Evolutionary conservation across 2,329 filamentous ascomycete genomes (phyloP).

Genomic region (Ophiocordyceps australis): DNA sequence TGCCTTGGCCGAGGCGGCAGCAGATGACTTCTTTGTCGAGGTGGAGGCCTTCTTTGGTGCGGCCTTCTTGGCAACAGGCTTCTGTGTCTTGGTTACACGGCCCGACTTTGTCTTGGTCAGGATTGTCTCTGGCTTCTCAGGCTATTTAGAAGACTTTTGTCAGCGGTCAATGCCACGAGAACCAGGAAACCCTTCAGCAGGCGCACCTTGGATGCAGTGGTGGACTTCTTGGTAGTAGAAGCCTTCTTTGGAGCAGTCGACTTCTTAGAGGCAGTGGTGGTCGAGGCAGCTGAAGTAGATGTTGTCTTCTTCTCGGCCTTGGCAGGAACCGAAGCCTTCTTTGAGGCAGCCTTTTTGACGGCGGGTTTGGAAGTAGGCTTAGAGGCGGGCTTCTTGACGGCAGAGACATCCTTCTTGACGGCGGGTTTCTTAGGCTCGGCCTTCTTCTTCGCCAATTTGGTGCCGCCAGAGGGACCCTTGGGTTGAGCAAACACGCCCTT

Average conservation of each 20-base stretch:
- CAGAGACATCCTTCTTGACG: conserved; percentile 12
- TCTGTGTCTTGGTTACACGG: conserved; percentile 54
- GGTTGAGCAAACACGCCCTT: conserved; percentile 77
- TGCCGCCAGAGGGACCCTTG: conserved; percentile 79
- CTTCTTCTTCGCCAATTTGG: conserved; percentile 79
- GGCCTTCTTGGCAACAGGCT: conserved; percentile 27
- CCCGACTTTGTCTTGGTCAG: conserved; percentile 75
- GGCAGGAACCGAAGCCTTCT: conserved; percentile 8
- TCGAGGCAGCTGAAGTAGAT: no score
- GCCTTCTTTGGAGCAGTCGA: conserved; percentile 12
- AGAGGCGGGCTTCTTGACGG: conserved; percentile 13
- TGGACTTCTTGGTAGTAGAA: conserved; percentile 22
- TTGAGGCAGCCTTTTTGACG: conserved; percentile 10
- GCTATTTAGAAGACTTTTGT: conserved; percentile 12
- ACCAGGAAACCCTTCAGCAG: background rate
- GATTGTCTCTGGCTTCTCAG: conserved; percentile 47
- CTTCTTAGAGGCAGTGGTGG: conserved; percentile 11
- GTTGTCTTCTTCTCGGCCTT: conserved; percentile 50
- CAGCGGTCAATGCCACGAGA: conserved; percentile 5
- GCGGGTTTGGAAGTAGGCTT: conserved; percentile 11
- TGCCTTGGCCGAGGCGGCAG: conserved; percentile 14
- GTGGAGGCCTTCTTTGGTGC: conserved; percentile 24
- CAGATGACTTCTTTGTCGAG: conserved; percentile 25
- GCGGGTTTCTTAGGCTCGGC: conserved; percentile 19
- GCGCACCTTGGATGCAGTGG: conserved; percentile 9